Evolutionary conservation across 306 rosid genomes (phyloP), one percentile per base, ranked within the genome.

Genomic region (Nissolia schottii): DNA sequence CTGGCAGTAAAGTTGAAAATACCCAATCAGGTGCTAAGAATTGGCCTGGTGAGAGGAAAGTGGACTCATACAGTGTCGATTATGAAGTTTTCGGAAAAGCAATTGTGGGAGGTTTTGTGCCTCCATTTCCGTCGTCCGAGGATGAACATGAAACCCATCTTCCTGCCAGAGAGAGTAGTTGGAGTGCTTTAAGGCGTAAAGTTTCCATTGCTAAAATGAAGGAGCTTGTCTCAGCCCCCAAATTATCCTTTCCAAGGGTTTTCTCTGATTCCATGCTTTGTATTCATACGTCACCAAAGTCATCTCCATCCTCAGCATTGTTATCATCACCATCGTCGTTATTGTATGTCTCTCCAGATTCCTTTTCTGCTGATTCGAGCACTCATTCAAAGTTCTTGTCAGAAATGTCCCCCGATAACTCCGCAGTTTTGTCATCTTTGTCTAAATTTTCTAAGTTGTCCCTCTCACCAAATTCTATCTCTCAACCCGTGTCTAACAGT

Each of bases 121-220:
- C 99, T 67, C 97, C 99, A 41, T 85, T 86, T 86, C 87, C 97
- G 7, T 85, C 96, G 16, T 84, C 93, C 0, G 91, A 80, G 67
- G 85, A 82, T 59, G 96, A 87, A 77, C 96, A 81, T 14, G 96
- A 91, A 82, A 94, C 93, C 79, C 99, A 83, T 79, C 93, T 94
- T 80, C 99, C 99, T 76, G 95, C 89, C 34, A 85, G 97, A 80
- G 96, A 87, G 87, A 91, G 91, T 81, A 82, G 87, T 72, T 94
- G 99, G 99, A 94, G 97, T 78, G 73, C 48, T 55, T 84, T 87
- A 51, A 87, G 96, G 88, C 91, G 96, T 18, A 94, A 91, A 85
- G 83, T 79, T 84, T 88, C 96, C 80, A 68, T 77, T 28, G 81
- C 88, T 25, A 78, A 71, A 70, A 80, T 76, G 86, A 94, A 86